phyloP scores from a whole-genome alignment of 306 rosid genomes.

The Gastrolobium bilobum region DNA sequence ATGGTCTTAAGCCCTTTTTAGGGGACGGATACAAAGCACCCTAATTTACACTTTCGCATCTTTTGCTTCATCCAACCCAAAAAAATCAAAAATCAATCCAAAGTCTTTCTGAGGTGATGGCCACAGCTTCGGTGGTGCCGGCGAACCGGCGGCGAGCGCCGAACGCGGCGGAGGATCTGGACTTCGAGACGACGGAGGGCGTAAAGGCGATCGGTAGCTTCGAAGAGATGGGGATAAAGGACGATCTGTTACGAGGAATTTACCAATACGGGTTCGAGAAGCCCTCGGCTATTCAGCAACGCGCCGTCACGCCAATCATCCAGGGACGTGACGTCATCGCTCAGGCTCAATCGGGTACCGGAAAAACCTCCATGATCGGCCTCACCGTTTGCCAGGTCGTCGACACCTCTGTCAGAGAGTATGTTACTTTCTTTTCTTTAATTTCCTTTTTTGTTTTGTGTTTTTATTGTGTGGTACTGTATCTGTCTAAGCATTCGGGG shows the following conservation, averaged over 20 bases:
- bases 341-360: constrained; percentile 99
- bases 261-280: constrained; percentile 94
- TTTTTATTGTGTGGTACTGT: neutral
- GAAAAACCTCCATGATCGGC: constrained; percentile 97
- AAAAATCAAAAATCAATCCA: neutral
- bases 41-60: no score
- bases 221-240: constrained; percentile 94
- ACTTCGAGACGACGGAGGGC: constrained; percentile 90
- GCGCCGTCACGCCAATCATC: constrained; percentile 92
- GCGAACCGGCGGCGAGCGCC: constrained; percentile 65
- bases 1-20: no score
- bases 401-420: constrained; percentile 87
- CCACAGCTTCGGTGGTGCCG: constrained; percentile 79
- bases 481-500: neutral
- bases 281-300: constrained; percentile 97
- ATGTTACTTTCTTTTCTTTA: constrained; percentile 35
- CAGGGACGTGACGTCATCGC: constrained; percentile 98
- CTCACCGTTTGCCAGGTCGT: constrained; percentile 93
- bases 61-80: neutral
- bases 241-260: constrained; percentile 89
- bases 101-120: constrained; percentile 39
- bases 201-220: constrained; percentile 81
- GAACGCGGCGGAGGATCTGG: constrained; percentile 70
- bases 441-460: neutral
- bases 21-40: no score